Base-by-base conservation (phyloP, 768 basidiomycete species). In the Xanthoconium purpureum region DNA sequence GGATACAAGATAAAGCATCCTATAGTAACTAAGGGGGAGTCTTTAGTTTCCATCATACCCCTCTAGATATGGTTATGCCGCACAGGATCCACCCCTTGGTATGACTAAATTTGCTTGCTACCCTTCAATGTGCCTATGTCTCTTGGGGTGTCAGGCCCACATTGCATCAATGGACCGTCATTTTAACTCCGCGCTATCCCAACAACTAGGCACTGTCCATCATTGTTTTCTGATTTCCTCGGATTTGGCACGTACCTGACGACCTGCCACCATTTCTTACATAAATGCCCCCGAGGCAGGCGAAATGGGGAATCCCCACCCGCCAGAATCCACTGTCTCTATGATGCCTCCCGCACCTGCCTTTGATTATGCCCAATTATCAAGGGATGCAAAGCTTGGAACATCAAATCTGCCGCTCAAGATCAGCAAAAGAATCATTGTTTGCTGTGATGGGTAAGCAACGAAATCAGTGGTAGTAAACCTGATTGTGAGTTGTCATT, bases 361-460 rank as follows among this genome's bases (percentile, higher is more conserved):
- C 33, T 20, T 38, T 29, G 40, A 59, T 37, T 37, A 35, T 44
- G 6, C 52, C 47, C 56, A 42, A 28, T 18, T 43, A 11, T 37
- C 50, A 7, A 55, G 20, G 15, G 39, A 49, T 18, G 6, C 48
- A 5, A 47, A 45, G 7, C 55, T 46, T 6, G 52, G 50, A 38
- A 39, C 36, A 6, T 45, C 44, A 11, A 42, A 30, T 28, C 20
- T 11, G 47, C 51, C 37, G 59, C 11, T 60, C 62, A 51, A 54
- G 52, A 60, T 72, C 5, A 77, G 73, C 57, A 88, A 88, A 63
- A 76, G 88, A 52, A 80, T 90, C 48, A 76, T 88, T 30, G 77
- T 90, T 36, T 89, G 87, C 61, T 90, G 88, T 58, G 88, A 90
- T 64, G 88, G 88, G 88, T 85, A 56, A 62, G 80, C 68, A 44